Evolutionary conservation across 306 rosid species (phyloP).

Genomic region (Lathyrus oleraceus): DNA sequence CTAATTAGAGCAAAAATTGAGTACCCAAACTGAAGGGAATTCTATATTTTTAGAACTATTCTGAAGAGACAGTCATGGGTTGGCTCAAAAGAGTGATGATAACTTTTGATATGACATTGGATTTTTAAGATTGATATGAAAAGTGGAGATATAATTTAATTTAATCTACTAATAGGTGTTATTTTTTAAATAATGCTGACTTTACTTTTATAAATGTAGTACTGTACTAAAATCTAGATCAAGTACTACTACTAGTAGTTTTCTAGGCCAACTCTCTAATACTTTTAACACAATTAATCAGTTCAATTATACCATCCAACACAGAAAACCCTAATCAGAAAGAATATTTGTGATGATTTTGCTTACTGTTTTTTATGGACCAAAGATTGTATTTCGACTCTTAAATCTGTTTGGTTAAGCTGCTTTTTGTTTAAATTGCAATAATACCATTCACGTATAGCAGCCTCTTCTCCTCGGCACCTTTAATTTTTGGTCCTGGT

Average conservation of each 20-base stretch:
- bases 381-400: constrained; percentile 4
- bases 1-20: neutral
- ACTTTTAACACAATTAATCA: constrained; percentile 14
- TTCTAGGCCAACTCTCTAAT: neutral
- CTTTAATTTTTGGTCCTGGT: neutral
- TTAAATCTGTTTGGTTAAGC: constrained; percentile 2
- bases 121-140: neutral
- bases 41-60: constrained; percentile 9
- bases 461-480: neutral
- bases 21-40: neutral
- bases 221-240: constrained; percentile 6
- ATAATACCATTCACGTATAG: neutral
- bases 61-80: constrained; percentile 1
- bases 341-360: constrained; percentile 3
- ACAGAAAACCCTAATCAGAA: constrained; percentile 10
- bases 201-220: neutral
- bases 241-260: neutral
- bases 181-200: neutral
- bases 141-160: neutral
- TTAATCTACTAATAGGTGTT: neutral
- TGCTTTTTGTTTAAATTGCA: constrained; percentile 14
- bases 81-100: neutral
- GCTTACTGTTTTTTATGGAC: neutral
- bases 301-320: constrained; percentile 6
- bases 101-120: neutral